phyloP scores from a whole-genome alignment of 2,329 filamentous ascomycete genomes.

The Aureobasidium sp. region DNA sequence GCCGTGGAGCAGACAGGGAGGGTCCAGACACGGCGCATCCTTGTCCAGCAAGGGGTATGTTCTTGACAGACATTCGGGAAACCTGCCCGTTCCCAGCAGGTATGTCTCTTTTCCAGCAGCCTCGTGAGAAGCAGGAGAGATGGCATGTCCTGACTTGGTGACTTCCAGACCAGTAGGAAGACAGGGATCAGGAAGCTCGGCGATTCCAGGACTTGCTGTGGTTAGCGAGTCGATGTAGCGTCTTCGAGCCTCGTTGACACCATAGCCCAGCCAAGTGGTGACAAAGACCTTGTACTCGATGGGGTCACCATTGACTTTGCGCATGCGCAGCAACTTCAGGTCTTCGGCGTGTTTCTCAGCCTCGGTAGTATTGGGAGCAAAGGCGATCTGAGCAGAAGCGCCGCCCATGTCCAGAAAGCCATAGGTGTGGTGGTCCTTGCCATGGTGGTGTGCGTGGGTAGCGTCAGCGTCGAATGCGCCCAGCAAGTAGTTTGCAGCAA shows the following conservation, averaged over 20 bases:
- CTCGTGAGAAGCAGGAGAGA: constrained; percentile 39
- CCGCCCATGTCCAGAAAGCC: constrained; percentile 98
- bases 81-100: constrained; percentile 76
- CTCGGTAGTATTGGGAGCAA: constrained; percentile 89
- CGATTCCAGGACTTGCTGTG: constrained; percentile 54
- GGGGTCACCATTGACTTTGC: constrained; percentile 68
- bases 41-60: constrained; percentile 86
- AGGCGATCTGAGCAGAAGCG: constrained; percentile 94
- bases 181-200: constrained; percentile 87
- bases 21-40: constrained; percentile 71
- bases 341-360: constrained; percentile 83
- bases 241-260: constrained; percentile 84
- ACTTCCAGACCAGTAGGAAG: constrained; percentile 70
- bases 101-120: constrained; percentile 37
- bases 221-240: constrained; percentile 74
- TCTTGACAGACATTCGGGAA: constrained; percentile 71
- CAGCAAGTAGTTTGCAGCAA: constrained; percentile 90
- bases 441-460: constrained; percentile 66
- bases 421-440: constrained; percentile 86
- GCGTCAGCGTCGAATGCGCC: constrained; percentile 80
- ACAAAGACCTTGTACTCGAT: constrained; percentile 87
- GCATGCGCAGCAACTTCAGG: constrained; percentile 74
- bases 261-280: constrained; percentile 93
- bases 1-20: constrained; percentile 83
- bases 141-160: constrained; percentile 58